Evolutionary conservation across 192 early-diverging fungal genomes (phyloP), one percentile per base, ranked within the genome.

Genomic region (Coemansia sp.): DNA sequence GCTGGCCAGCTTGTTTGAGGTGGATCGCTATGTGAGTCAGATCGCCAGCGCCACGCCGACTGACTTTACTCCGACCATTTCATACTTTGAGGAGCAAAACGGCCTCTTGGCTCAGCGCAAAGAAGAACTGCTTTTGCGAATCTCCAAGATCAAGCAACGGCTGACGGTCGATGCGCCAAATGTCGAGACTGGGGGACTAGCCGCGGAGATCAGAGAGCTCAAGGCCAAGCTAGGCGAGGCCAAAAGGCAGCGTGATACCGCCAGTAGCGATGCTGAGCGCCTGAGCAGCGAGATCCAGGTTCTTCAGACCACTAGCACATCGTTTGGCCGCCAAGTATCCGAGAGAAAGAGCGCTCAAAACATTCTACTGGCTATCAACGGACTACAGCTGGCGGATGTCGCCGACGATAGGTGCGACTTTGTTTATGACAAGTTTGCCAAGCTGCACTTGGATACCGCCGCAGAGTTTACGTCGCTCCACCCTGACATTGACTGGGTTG

Each of bases 401-500:
- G 42, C 59, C n/a, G 67, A 69, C 14, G 66, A 69, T 18, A 39
- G 66, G 12, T 81, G 79, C 48, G 73, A 76, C 59, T 81, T 81
- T 73, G 64, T 76, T 6, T 81, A 81, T 45, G 79, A 81, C 59
- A 62, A 37, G 47, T 81, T 76, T 26, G 25, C 73, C 28, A 76
- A 76, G 39, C 64, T 81, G 1, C 69, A 73, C 23, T 35, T 81
- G 31, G 79, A 69, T 39, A 55, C 56, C 12, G 45, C 73, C 3
- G 79, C 73, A 2, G 73, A 81, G 50, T 76, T 81, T 35, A 70
- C 74, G 37, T 81, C 79, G 47, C 61, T 81, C 47, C 79, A 81
- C 35, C 79, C 79, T 0, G 79, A 81, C 12, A 73, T 81, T n/a
- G 73, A 81, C 73, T 81, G 79, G 79, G 65, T 45, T 35, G 73